Evolutionary conservation across 2,329 filamentous ascomycete genomes (phyloP).

Genomic region (Diaporthe vexans): DNA sequence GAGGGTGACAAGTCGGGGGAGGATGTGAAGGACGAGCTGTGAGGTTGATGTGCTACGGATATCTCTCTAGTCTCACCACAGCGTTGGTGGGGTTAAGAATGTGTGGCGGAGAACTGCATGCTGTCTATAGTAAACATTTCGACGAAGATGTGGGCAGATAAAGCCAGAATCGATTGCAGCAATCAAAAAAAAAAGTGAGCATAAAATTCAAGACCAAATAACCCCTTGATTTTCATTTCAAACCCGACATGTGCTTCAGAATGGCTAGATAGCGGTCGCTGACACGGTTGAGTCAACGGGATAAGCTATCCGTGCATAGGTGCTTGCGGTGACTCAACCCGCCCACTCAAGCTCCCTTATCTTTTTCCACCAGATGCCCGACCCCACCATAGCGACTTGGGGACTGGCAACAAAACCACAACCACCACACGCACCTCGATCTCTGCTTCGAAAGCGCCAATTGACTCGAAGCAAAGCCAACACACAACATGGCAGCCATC

Average conservation of each 20-base stretch:
- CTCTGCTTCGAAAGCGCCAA: conserved; percentile 39
- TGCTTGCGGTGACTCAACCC: conserved; percentile 39
- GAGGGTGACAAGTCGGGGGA: conserved; percentile 42
- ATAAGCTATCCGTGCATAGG: neutral
- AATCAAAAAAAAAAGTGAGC: neutral
- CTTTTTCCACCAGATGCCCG: conserved; percentile 36
- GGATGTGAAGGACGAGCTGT: conserved; percentile 56
- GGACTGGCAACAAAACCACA: conserved; percentile 24
- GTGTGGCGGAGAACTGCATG: no score
- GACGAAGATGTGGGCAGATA: neutral
- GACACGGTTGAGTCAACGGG: conserved; percentile 32
- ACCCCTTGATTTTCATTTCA: neutral
- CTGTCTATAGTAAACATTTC: neutral
- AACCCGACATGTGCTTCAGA: conserved; percentile 21
- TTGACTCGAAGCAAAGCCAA: conserved; percentile 42
- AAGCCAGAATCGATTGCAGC: neutral
- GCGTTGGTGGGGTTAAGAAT: neutral
- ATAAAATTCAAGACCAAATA: neutral
- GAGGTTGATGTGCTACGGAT: neutral
- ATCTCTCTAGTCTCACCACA: neutral
- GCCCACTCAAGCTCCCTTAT: conserved; percentile 38
- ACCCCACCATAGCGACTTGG: conserved; percentile 42
- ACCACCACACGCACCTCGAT: neutral
- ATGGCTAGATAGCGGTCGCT: neutral
- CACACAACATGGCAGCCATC: conserved; percentile 56